A percentile compares a stretch with the other conserved stretches of the same genome.
These are phyloP conservation scores for Multifurca ochricompacta DNA, from an alignment of 768 basidiomycete genomes.

Conservation along the genomic window DNA sequence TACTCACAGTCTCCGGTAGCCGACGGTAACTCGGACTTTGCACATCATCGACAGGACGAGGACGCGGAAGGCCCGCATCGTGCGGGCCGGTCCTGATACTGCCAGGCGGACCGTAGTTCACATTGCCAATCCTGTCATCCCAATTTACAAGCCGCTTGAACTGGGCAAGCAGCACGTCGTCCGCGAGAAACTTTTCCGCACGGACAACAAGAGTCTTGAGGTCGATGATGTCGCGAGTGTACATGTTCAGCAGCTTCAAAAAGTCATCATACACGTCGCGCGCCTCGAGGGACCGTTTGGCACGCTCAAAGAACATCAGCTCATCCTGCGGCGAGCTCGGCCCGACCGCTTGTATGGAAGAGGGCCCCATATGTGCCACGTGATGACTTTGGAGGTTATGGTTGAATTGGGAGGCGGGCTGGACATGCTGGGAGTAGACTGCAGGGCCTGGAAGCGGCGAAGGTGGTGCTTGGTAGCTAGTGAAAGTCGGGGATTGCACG, in stretches of 20 bases:
- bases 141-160: conserved; percentile 84
- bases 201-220: conserved; percentile 72
- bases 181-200: conserved; percentile 74
- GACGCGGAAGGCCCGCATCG: conserved; percentile 68
- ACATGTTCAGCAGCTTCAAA: conserved; percentile 85
- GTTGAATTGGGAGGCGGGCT: conserved; percentile 5
- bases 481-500: conserved; percentile 20
- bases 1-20: conserved; percentile 78
- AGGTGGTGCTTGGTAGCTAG: conserved; percentile 15
- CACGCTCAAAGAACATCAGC: conserved; percentile 89
- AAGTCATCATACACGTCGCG: conserved; percentile 87
- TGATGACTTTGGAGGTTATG: conserved; percentile 13
- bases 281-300: conserved; percentile 71
- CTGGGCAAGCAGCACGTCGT: conserved; percentile 67
- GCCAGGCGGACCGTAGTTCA: conserved; percentile 67
- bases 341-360: conserved; percentile 11
- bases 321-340: conserved; percentile 50
- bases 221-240: conserved; percentile 88
- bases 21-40: conserved; percentile 93
- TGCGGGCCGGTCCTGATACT: conserved; percentile 71
- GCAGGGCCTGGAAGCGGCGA: conserved; percentile 18
- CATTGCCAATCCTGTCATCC: conserved; percentile 54
- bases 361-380: conserved; percentile 13
- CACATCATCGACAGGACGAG: conserved; percentile 71
- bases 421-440: conserved; percentile 8